Base-by-base conservation (phyloP, 2,329 filamentous ascomycete genomes). In the Nakataea oryzae region DNA sequence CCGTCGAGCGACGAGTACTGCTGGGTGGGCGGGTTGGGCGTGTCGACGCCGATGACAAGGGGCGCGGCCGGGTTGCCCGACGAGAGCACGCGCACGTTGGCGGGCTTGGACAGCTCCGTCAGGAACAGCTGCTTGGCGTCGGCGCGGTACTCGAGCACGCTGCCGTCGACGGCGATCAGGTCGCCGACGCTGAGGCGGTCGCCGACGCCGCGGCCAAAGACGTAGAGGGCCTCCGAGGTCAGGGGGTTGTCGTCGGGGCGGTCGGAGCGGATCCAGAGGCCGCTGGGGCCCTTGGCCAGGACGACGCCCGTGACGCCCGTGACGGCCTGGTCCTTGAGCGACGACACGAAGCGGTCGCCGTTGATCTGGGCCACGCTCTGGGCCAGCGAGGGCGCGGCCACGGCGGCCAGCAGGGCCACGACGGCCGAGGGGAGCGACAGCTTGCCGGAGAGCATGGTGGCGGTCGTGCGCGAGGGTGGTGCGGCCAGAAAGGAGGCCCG, bases 201-300 rank as follows among this genome's bases (percentile, higher is more conserved):
- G n/a, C 78, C 76, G 2, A 82, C 77, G 4, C 74, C 74, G 66
- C 74, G 77, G 64, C 82, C 78, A 68, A 81, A 90, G 57, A 90
- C 80, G 67, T 87, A 90, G 64, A 90, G 70, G 3, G 84, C 84
- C 69, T 88, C 85, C 0, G 86, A 89, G 2, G 85, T 86, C 55
- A 76, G 74, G 21, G 74, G 70, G 68, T 86, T 80, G 59, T 76
- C 71, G 68, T 87, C 83, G 0, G 84, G 80, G 41, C 74, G 76
- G 0, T 80, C 81, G 0, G 86, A 87, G 50, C 84, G 82, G n/a
- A 90, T 75, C 77, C 81, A 90, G 69, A 90, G 78, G 17, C 87
- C 87, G 64, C 76, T 78, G 21, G 80, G 78, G 0, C 82, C 79
- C 68, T 85, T 85, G 30, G 86, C 87, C n/a, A 86, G 87, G 24